Conservation (phyloP, 345 rosid genomes). For the Gossypium longicalyx region DNA sequence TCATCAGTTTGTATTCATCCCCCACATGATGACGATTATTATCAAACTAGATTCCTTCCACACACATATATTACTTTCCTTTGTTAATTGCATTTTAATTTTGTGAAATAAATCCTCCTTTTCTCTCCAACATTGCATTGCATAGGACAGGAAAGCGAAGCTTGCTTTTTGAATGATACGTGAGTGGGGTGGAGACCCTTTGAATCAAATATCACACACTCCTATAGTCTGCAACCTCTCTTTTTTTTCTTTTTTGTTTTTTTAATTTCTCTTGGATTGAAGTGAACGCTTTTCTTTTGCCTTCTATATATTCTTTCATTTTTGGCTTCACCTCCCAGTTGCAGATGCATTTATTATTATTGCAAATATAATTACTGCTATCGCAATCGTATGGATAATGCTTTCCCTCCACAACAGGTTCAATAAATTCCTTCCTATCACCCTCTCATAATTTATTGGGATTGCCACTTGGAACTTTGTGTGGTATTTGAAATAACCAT, state of each 20-base stretch:
- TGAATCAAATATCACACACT: neutral
- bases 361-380: no score
- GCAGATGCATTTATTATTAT: no score
- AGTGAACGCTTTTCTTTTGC: neutral
- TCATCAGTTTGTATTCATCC: no score
- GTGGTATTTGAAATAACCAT: constrained; percentile 1
- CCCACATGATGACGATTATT: no score
- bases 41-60: no score
- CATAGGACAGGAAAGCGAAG: constrained; percentile 11
- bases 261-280: neutral
- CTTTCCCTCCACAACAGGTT: neutral
- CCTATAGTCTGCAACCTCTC: neutral
- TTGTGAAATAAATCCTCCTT: neutral
- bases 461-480: constrained; percentile 15
- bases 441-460: constrained; percentile 6
- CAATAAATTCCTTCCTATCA: constrained; percentile 18
- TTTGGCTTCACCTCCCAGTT: no score
- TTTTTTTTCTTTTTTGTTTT: neutral
- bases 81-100: neutral
- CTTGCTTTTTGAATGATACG: constrained; percentile 22
- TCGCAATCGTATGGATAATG: neutral
- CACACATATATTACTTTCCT: no score
- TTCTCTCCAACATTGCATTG: neutral
- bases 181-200: constrained; percentile 22
- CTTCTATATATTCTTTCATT: neutral